Base-by-base conservation (phyloP, 2,329 filamentous ascomycete genomes). In the Aspergillus sp. region DNA sequence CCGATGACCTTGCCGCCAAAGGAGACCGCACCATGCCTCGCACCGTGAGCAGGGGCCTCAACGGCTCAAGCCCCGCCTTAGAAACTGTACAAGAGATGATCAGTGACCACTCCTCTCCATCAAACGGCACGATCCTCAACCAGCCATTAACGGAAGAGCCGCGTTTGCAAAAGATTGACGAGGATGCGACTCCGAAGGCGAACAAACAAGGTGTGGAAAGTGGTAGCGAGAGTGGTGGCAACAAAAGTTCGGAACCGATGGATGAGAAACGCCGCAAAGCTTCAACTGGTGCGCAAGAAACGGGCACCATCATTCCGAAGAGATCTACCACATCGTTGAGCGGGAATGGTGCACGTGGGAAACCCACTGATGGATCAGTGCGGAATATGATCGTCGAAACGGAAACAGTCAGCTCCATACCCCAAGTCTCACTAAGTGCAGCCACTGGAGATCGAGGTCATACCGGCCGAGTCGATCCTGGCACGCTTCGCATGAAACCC, bases 371-470 rank as follows among this genome's bases (percentile, higher is more conserved):
- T 63, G 84, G 83, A n/a, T 85, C 87, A 32, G 79, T 84, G 49
- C 83, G 86, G 62, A 93, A 88, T 60, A 96, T 98, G 90, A 97
- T 89, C 7, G 91, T 97, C 12, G 93, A 98, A 72, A 96, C 93
- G 0, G 93, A 98, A 69, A 95, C 90, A 0, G 93, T 98, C 33
- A 86, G 83, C 39, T 95, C 90, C 3, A 86, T 96, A 47, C 89
- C 90, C 9, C 90, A 95, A 62, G 80, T 90, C 23, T 82, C 85
- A 7, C 75, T 95, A 23, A 83, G 85, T 30, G 81, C 81, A 33
- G 76, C 69, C 22, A 68, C 74, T 32, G 74, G 75, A 41, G 82
- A 84, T 51, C 73, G 81, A 51, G 72, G 74, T 19, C 71, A 61
- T 13, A 69, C 78, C n/a, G 82, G 83, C 17, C 76, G 79, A 15